Base-by-base conservation (phyloP, 306 rosid species). In the Urtica urens region DNA sequence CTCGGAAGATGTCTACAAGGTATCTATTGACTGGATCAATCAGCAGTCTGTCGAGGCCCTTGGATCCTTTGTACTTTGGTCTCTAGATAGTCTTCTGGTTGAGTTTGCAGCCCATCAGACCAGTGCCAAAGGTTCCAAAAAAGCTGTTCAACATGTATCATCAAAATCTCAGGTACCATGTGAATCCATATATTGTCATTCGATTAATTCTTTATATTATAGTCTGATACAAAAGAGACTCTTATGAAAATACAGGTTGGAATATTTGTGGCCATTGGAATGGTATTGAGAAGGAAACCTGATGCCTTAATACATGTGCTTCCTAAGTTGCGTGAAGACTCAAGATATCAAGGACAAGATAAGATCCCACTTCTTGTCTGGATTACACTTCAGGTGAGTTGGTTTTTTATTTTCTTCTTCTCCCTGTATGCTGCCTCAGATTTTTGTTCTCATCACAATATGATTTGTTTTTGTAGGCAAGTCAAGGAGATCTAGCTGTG, bases 311-410 rank as follows among this genome's bases (percentile, higher is more conserved):
- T 66, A 27, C 17, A 55, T 31, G 57, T 77, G 27, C 75, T 81
- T 66, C 87, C 87, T 20, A 66, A 64, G 16, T 62, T 90, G 66
- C 82, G 71, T 63, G 94, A 90, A 49, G 65, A 62, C 70, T 17
- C 73, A 8, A 84, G 81, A 68, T 90, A 78, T 72, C 90, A 79
- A 77, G 97, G 93, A 52, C 95, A 79, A 52, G 97, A 90, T 75
- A 84, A 79, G 69, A 93, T 90, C 64, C 74, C 87, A 50, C 69
- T 90, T 59, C 64, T 75, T 39, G 73, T 71, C 30, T 84, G 97
- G 97, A 77, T 84, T 77, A 48, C 73, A 56, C 63, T 67, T 63
- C 97, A 90, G 94, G 97, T 90, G 58, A 64, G 72, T 54, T 15
- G 19, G 46, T 13, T 20, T 21, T 26, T 16, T 3, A 2, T 1